Percentiles rank a stretch among this genome's conserved stretches.
Conservation (phyloP, 768 basidiomycete species). For the Russula foetens region DNA sequence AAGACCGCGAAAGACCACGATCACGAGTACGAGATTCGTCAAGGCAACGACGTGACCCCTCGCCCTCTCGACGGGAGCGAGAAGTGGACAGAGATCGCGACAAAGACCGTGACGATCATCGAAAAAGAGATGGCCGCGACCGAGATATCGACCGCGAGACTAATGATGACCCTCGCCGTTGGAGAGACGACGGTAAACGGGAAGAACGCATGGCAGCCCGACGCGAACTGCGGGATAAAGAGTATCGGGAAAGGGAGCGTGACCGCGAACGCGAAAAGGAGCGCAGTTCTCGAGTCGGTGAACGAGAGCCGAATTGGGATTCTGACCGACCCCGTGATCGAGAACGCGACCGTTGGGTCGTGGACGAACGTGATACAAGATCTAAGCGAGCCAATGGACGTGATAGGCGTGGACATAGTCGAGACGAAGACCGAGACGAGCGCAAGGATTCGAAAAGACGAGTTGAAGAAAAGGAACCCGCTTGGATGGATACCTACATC, state of each 20-base stretch:
- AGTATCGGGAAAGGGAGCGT: constrained; percentile 31
- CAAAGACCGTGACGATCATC: constrained; percentile 29
- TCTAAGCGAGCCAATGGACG: constrained; percentile 51
- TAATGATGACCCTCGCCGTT: constrained; percentile 68
- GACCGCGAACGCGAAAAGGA: constrained; percentile 38
- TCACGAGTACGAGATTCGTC: constrained; percentile 61
- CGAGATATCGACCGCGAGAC: constrained; percentile 38
- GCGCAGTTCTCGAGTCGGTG: constrained; percentile 30
- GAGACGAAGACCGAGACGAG: constrained; percentile 37
- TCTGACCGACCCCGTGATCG: constrained; percentile 27
- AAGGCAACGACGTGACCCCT: constrained; percentile 49
- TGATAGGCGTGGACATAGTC: constrained; percentile 50
- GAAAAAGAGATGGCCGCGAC: constrained; percentile 36
- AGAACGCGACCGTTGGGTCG: constrained; percentile 44
- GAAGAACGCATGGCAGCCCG: constrained; percentile 65
- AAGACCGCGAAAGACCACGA: constrained; percentile 55
- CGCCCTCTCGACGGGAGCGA: constrained; percentile 34
- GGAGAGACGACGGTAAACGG: constrained; percentile 77
- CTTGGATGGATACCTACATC: constrained; percentile 88
- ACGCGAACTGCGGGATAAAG: constrained; percentile 40
- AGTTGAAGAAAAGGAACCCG: constrained; percentile 75
- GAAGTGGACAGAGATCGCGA: constrained; percentile 29
- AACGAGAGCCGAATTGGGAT: constrained; percentile 20
- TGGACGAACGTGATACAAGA: constrained; percentile 64
- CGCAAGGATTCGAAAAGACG: constrained; percentile 45